Base-by-base conservation (phyloP, 495 filamentous ascomycete genomes). In the Arthonia radiata region DNA sequence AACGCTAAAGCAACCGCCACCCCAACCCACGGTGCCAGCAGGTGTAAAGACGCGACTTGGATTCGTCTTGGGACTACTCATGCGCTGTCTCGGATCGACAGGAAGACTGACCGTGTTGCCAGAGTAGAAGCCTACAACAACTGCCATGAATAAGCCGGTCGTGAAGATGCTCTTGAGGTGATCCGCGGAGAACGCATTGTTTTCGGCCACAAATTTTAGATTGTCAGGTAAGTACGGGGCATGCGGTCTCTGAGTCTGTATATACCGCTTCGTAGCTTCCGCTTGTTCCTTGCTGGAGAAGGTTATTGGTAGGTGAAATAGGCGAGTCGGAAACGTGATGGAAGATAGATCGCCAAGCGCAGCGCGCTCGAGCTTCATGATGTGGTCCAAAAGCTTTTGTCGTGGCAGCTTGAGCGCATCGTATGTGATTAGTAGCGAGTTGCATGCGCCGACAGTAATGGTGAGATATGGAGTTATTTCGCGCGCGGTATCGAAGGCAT, bases 141-240 rank as follows among this genome's bases (percentile, higher is more conserved):
- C 48, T 13, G 57, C 52, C 27, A 67, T 52, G 23, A 60, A 54
- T 3, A 41, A 40, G 4, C 52, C 50, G 9, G 46, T 56, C 6
- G 59, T 48, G 25, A 57, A 52, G 7, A 59, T 53, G 0, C 54
- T 36, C 7, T 54, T 42, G 12, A 59, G 48, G 36, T 56, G 46
- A 12, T 50, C 39, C 6, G 42, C 39, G 4, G 53, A 50, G 23
- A 67, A 50, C 11, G 54, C 62, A 31, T 70, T 70, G 42, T 59
- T 64, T 22, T 54, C 49, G 4, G 59, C 58, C 7, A 67, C 53
- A 25, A 63, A 70, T 10, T 49, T 48, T 29, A 66, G 44, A 27
- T 64, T 64, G 34, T 64, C 59, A 0, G 64, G 62, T 3, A 67
- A 42, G 25, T 61, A 70, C n/a, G 50, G 46, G 4, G 62, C 64